A percentile compares a stretch with the other conserved stretches of the same genome.
phyloP scores from a whole-genome alignment of 768 basidiomycete species.

The Tremella yokohamensis region DNA sequence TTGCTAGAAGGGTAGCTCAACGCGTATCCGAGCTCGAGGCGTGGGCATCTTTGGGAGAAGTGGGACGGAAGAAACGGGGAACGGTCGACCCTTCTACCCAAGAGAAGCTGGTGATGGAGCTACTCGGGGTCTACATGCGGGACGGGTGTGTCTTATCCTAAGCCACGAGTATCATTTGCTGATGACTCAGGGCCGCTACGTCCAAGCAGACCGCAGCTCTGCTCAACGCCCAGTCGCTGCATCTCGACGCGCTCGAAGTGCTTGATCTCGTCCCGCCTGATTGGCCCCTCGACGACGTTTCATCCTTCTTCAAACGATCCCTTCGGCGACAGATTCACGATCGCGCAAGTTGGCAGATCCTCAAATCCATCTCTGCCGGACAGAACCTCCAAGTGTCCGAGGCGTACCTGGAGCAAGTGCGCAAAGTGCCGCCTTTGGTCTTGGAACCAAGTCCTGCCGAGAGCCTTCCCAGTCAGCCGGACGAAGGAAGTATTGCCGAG shows the following conservation, averaged over 20 bases:
- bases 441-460: slow-evolving; percentile 1
- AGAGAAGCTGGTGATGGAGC: slow-evolving; percentile 62
- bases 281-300: slow-evolving; percentile 71
- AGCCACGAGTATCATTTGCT: not conserved
- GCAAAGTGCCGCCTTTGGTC: slow-evolving; percentile 26
- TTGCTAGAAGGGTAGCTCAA: slow-evolving; percentile 58
- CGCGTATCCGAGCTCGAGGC: slow-evolving; percentile 56
- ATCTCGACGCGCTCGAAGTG: slow-evolving; percentile 70
- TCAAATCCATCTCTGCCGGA: slow-evolving; percentile 72
- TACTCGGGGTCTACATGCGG: slow-evolving; percentile 78
- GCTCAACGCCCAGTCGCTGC: slow-evolving; percentile 73
- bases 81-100: slow-evolving; percentile 58
- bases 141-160: slow-evolving; percentile 60
- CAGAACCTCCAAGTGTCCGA: slow-evolving; percentile 61
- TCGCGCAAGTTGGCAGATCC: slow-evolving; percentile 52
- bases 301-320: slow-evolving; percentile 74
- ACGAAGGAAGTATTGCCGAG: slow-evolving; percentile 49
- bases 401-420: slow-evolving; percentile 33
- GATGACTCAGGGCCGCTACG: slow-evolving; percentile 56
- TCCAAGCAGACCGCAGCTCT: slow-evolving; percentile 64
- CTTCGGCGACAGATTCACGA: slow-evolving; percentile 71
- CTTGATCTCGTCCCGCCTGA: slow-evolving; percentile 62
- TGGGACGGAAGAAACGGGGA: slow-evolving; percentile 44
- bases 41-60: slow-evolving; percentile 57
- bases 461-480: slow-evolving; percentile 20